Evolutionary conservation across 192 early-diverging fungal species (phyloP), one percentile per base, ranked within the genome.

Genomic region (Spizellomyces sp.): DNA sequence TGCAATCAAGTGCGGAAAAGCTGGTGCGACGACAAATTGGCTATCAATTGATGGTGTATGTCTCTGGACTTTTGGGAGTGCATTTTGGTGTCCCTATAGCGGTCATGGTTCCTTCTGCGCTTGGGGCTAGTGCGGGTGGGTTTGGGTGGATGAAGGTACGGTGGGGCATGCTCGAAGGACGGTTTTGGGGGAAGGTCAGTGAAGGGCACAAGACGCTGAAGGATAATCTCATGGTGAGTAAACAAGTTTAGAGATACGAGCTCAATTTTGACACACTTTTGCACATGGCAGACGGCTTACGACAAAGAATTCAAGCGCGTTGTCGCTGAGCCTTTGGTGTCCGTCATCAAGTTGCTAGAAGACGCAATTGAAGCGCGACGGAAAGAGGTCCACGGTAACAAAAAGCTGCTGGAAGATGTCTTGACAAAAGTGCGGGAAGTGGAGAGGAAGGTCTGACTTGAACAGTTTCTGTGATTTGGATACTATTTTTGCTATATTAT

Each of bases 31-130:
- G 71, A 27, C 68, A 79, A 47, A 55, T 75, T 66, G 58, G 9
- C 9, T 73, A 66, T n/a, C 81, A 82, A 67, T n/a, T 77, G 17
- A 52, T 27, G 8, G 27, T 80, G 7, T 67, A 65, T 46, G 41
- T 68, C 4, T 48, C 64, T 19, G 71, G 64, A 12, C 55, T 81
- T n/a, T 62, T 78, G 48, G 59, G 17, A 5, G 44, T 43, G 8
- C 77, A 81, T 63, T 56, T 81, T 4, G 80, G 80, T 15, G 74
- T 76, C 15, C 80, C 80, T 36, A 12, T 54, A 47, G 42, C 65
- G 5, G 19, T 74, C 8, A 36, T 43, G 44, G 46, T 52, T 15
- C 55, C 50, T 6, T 19, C 50, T 12, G 41, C 61, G 1, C 15
- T 65, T 45, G 12, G 19, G n/a, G 14, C 42, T 48, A 52, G 43